Conservation (phyloP, 2,329 filamentous ascomycete genomes). For the Cladosporium sp. region DNA sequence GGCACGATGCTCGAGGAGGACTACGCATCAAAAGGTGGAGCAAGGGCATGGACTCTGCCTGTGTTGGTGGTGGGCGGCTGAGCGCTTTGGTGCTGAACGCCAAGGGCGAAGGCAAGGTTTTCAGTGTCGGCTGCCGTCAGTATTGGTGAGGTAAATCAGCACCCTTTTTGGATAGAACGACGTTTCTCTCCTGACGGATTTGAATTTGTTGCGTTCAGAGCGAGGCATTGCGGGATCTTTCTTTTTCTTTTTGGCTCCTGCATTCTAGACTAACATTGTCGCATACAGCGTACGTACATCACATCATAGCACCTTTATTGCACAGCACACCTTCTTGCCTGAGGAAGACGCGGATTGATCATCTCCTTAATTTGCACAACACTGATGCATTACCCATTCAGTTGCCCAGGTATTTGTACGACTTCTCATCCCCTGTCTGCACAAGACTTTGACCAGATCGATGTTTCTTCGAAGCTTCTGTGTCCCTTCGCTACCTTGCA, state of each 20-base stretch:
- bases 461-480: neutral
- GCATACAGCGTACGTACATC: neutral
- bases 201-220: slow-evolving; percentile 12
- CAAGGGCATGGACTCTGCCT: slow-evolving; percentile 83
- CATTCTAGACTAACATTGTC: neutral
- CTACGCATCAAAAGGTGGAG: slow-evolving; percentile 68
- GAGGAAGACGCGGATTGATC: neutral
- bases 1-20: slow-evolving; percentile 77
- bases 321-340: neutral
- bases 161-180: neutral
- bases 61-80: slow-evolving; percentile 72
- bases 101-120: slow-evolving; percentile 37
- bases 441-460: no score
- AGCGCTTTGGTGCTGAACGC: slow-evolving; percentile 75
- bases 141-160: slow-evolving; percentile 23
- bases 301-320: neutral
- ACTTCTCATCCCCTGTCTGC: neutral
- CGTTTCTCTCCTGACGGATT: neutral
- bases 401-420: neutral
- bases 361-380: neutral
- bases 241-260: neutral
- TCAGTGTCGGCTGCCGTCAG: slow-evolving; percentile 45
- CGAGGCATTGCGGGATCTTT: slow-evolving; percentile 4
- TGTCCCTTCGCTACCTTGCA: neutral
- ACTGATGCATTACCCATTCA: neutral